phyloP scores from a whole-genome alignment of 306 rosid species.

The Inga leiocalycina region DNA sequence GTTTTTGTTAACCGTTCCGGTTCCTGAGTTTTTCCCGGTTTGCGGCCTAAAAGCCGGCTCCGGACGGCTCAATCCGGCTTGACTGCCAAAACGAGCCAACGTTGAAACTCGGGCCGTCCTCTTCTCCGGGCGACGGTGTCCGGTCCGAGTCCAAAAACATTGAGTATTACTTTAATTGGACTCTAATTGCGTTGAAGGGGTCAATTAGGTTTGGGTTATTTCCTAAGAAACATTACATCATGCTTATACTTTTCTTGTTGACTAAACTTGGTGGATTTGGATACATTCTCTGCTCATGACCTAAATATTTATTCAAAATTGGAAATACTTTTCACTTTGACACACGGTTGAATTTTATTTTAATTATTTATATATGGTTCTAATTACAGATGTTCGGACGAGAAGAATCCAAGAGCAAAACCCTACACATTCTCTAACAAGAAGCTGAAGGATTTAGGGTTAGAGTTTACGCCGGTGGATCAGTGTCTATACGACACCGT shows the following conservation, averaged over 20 bases:
- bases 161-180: background rate
- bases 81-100: too few species aligned
- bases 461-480: slow-evolving; percentile 74
- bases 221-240: background rate
- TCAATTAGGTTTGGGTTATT: background rate
- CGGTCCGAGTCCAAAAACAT: too few species aligned
- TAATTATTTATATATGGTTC: background rate
- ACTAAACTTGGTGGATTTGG: background rate
- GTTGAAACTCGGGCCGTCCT: too few species aligned
- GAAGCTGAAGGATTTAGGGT: slow-evolving; percentile 72
- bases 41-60: too few species aligned
- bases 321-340: background rate
- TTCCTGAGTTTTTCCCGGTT: too few species aligned
- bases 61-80: too few species aligned
- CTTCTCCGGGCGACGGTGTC: too few species aligned
- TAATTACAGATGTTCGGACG: slow-evolving; percentile 69
- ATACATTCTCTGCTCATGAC: too few species aligned
- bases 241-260: background rate
- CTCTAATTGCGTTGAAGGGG: background rate
- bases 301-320: background rate
- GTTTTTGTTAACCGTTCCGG: too few species aligned
- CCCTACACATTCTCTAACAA: slow-evolving; percentile 74
- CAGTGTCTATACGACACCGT: slow-evolving; percentile 85
- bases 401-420: slow-evolving; percentile 68
- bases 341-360: background rate